Conservation (phyloP, 2,329 filamentous ascomycete species). For the Cordyceps tenuipes region DNA sequence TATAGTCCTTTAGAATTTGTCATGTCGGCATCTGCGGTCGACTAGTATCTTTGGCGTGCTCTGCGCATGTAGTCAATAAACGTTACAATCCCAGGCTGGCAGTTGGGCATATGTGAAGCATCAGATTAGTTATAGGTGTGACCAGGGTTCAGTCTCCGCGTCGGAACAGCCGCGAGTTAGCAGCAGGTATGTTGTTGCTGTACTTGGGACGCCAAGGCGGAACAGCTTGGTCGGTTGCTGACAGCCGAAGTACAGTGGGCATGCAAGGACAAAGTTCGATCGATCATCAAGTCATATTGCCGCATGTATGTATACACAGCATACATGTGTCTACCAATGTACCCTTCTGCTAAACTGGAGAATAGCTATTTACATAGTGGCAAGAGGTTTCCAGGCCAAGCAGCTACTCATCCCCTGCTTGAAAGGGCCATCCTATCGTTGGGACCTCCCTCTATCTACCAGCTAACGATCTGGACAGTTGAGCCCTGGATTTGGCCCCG, state of each 20-base stretch:
- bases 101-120: too few species aligned
- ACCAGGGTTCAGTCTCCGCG: too few species aligned
- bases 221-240: too few species aligned
- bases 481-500: background rate
- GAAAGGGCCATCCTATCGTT: too few species aligned
- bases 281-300: background rate
- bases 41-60: slow-evolving; percentile 8
- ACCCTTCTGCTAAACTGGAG: background rate
- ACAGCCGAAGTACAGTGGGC: background rate
- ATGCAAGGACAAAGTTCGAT: background rate
- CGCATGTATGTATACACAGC: background rate
- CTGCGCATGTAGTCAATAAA: slow-evolving; percentile 12
- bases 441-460: background rate
- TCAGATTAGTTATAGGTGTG: too few species aligned
- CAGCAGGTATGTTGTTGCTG: too few species aligned
- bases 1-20: slow-evolving; percentile 23
- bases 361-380: background rate
- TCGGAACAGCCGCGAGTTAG: too few species aligned
- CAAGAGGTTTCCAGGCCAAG: too few species aligned
- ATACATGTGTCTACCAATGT: background rate
- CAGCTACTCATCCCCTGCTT: background rate
- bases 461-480: slow-evolving; percentile 2
- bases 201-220: too few species aligned
- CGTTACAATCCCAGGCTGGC: background rate
- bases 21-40: slow-evolving; percentile 4